Conservation (phyloP, 106 monocot genomes). For the Vanilla planifolia region DNA sequence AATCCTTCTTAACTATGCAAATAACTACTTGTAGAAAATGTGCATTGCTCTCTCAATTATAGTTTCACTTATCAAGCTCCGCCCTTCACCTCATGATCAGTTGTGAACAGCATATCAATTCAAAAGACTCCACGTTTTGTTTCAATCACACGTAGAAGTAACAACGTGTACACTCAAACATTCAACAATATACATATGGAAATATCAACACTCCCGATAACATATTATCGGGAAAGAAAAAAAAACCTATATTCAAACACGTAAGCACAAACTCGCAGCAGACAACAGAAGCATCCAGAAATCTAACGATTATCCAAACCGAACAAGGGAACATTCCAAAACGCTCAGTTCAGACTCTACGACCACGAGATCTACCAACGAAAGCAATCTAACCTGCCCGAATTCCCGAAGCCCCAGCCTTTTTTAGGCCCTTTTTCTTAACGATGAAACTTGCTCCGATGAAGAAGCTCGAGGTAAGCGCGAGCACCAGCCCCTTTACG, state of each 20-base stretch:
- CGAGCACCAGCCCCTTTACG: constrained; percentile 59
- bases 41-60: too few species aligned
- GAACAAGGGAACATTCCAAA: background rate
- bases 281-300: background rate
- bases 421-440: constrained; percentile 87
- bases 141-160: too few species aligned
- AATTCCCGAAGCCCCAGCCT: constrained; percentile 72
- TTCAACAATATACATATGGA: too few species aligned
- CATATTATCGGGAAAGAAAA: too few species aligned
- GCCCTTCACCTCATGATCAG: too few species aligned
- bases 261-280: background rate
- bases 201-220: too few species aligned
- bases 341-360: background rate
- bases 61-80: too few species aligned
- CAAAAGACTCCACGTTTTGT: too few species aligned
- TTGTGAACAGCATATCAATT: too few species aligned
- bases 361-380: background rate
- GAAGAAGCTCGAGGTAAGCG: constrained; percentile 70
- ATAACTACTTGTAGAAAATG: too few species aligned
- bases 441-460: constrained; percentile 75
- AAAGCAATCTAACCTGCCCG: constrained; percentile 61
- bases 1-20: too few species aligned
- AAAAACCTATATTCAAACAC: background rate
- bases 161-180: too few species aligned
- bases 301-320: background rate